Base-by-base conservation (phyloP, 495 filamentous ascomycete genomes). In the Penicillium antarcticum region DNA sequence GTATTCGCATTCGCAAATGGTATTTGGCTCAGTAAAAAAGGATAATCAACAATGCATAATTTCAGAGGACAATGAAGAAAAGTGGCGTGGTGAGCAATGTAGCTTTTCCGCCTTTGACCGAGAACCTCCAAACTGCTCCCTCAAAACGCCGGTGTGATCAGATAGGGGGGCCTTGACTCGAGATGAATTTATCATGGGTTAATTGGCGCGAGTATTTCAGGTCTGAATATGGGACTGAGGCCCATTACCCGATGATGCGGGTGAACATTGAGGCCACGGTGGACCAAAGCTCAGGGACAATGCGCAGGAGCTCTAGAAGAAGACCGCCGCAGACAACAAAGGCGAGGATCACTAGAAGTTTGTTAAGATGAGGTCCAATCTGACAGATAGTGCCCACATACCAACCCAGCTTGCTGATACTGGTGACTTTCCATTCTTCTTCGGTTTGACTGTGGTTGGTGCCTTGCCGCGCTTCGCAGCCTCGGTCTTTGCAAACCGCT, bases 391-490 rank as follows among this genome's bases (percentile, higher is more conserved):
- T 13, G 9, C 12, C 34, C 5, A 81, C 87, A 50, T 85, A 97
- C 92, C 81, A 50, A 98, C 77, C 88, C 87, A 95, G 36, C 86
- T 67, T 42, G 76, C 79, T n/a, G 85, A 88, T 58, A 97, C 80
- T 33, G 92, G 85, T 24, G 86, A 82, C 77, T 92, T 95, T 53
- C 73, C 55, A 67, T 84, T 84, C 55, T 74, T 67, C 60, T 79
- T 80, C 67, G 85, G 82, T 77, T 91, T 92, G 53, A 83, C 62
- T 17, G 80, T 78, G 19, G 68, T 75, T 53, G 86, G 81, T 17
- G 87, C 84, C 74, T 94, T 97, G 56, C 94, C 94, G 55, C 87
- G 83, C 65, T 89, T 92, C 18, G 80, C 78, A 52, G 86, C 85
- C 68, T 97, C 84, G 33, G 83, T 78, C 65, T 88, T 87, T 34